Conservation (phyloP, 495 filamentous ascomycete species). For the Trichoderma virens region DNA sequence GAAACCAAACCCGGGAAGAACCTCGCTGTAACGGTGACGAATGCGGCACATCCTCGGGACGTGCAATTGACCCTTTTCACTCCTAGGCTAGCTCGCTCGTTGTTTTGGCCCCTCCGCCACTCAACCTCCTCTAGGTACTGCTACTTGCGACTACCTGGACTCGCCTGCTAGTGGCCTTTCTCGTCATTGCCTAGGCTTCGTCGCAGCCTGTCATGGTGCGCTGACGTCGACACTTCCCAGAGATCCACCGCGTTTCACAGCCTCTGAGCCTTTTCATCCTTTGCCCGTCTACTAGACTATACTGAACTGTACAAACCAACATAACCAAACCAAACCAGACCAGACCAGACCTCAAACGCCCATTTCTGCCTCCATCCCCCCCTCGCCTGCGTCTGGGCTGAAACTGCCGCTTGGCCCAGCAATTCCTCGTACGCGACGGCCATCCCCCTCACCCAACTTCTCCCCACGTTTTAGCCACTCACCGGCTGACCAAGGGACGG, state of each 20-base stretch:
- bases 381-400: not conserved
- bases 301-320: no score
- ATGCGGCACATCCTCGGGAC: constrained; percentile 4
- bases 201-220: constrained; percentile 3
- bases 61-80: not conserved
- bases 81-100: not conserved
- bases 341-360: constrained; percentile 3
- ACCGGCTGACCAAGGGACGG: constrained; percentile 7
- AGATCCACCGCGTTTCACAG: constrained; percentile 7
- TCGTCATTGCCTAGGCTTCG: not conserved
- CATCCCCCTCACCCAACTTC: constrained; percentile 1
- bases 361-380: not conserved
- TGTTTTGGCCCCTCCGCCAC: not conserved
- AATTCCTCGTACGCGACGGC: constrained; percentile 7
- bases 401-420: constrained; percentile 1
- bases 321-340: no score
- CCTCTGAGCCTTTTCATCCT: not conserved
- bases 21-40: no score
- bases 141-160: not conserved
- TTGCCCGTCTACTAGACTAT: not conserved
- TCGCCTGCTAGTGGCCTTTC: not conserved
- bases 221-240: constrained; percentile 9
- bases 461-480: constrained; percentile 9
- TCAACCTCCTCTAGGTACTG: not conserved
- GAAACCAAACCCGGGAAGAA: no score